Evolutionary conservation across 208 protist genomes (phyloP), one percentile per base, ranked within the genome.

Genomic region (Leishmania gerbilli): DNA sequence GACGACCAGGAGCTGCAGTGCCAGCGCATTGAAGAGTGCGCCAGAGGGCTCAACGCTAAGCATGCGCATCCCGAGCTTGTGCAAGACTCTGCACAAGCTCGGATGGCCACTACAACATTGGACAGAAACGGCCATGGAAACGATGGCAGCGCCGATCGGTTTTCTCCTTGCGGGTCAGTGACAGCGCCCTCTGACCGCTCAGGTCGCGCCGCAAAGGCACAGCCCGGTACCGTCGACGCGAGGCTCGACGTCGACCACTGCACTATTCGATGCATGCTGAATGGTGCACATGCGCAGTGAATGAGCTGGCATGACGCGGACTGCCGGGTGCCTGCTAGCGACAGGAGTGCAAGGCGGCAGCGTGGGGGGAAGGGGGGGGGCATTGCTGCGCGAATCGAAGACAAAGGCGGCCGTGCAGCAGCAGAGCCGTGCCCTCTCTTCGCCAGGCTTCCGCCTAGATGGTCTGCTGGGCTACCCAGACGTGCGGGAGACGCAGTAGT

Each of bases 171-270:
- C 42, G 42, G 42, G 42, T 45, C 42, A 45, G 42, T 45, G 42
- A 45, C 42, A 45, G 42, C 42, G 42, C 42, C 42, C 42, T 45
- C 42, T 45, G 42, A 0, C 42, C 42, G 42, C 42, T 45, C 42
- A 45, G 42, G 42, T 62, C 62, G 62, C 62, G 62, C 31, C 62
- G 31, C 27, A 40, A 40, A 68, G 62, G 34, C 56, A 62, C 8
- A 47, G 13, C 76, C 45, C 5, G 49, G 71, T 15, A 13, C 49
- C 2, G 17, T 75, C 49, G 55, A 75, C 31, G 45, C 76, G 37
- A 72, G 40, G 58, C 71, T 85, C 17, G 72, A 81, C 24, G 69
- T 74, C 19, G 77, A 85, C n/a, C 81, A 76, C 77, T 79, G 77
- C 81, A 78, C 77, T 21, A 68, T 84, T 24, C 34, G 37, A 3